phyloP scores from a whole-genome alignment of 1,284 basidiomycete species.

The Trichosporon ovoides region DNA sequence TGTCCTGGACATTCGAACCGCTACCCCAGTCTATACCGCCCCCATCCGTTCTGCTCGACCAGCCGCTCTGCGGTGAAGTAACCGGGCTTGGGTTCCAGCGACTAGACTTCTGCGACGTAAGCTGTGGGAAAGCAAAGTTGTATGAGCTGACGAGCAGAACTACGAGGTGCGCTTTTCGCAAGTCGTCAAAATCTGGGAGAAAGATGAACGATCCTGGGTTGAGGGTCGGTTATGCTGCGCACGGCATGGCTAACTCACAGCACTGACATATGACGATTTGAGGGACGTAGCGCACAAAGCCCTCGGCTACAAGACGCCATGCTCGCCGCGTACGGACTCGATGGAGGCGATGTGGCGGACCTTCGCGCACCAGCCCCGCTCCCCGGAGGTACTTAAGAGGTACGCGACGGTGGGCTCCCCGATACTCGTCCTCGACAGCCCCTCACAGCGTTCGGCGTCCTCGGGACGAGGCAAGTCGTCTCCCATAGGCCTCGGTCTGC shows the following conservation, averaged over 20 bases:
- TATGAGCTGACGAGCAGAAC: constrained; percentile 52
- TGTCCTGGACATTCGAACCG: constrained; percentile 58
- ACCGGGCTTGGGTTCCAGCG: constrained; percentile 77
- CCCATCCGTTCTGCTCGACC: constrained; percentile 59
- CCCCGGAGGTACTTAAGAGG: not conserved
- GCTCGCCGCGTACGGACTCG: not conserved
- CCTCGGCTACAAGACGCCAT: not conserved
- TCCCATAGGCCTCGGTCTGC: not conserved
- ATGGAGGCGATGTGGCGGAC: constrained; percentile 1
- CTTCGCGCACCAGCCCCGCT: not conserved
- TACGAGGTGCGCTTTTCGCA: constrained; percentile 80
- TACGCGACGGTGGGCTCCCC: not conserved
- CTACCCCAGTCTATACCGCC: constrained; percentile 50
- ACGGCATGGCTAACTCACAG: not conserved
- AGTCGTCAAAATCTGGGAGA: constrained; percentile 61
- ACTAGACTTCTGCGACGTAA: constrained; percentile 55
- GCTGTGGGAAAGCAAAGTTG: constrained; percentile 17
- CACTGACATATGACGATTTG: not conserved
- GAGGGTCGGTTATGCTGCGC: constrained; percentile 46
- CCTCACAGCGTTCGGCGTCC: not conserved
- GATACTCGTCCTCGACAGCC: not conserved
- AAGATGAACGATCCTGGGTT: constrained; percentile 59
- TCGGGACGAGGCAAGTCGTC: not conserved
- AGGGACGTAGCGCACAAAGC: not conserved
- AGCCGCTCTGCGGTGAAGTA: constrained; percentile 65